A percentile compares a stretch with the other conserved stretches of the same genome.
These are phyloP conservation scores for Candida buenavistaensis DNA, from an alignment of 1,139 yeast species.

Conservation along the genomic window DNA sequence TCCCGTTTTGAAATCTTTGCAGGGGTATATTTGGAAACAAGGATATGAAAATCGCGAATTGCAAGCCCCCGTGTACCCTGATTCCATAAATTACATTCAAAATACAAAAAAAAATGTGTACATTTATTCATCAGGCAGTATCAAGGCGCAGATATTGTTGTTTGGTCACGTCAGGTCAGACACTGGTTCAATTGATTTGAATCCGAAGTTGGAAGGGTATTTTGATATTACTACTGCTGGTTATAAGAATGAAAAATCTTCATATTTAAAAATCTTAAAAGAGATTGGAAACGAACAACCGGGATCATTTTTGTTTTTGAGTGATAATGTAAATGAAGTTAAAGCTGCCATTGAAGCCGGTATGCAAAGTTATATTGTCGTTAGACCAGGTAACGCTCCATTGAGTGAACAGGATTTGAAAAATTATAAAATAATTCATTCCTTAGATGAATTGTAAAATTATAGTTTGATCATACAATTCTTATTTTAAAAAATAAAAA, in stretches of 20 bases:
- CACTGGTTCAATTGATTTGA: slow-evolving; percentile 47
- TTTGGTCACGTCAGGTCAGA: slow-evolving; percentile 58
- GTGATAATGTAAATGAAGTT: slow-evolving; percentile 71
- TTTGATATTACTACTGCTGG: slow-evolving; percentile 89
- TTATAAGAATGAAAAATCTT: slow-evolving; percentile 54
- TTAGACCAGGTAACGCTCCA: slow-evolving; percentile 75
- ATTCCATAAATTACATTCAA: slow-evolving; percentile 63
- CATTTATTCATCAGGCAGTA: slow-evolving; percentile 91
- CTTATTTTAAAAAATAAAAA: neutral
- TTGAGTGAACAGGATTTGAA: slow-evolving; percentile 33
- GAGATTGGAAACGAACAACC: slow-evolving; percentile 36
- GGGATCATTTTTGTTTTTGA: slow-evolving; percentile 57
- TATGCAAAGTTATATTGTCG: slow-evolving; percentile 56
- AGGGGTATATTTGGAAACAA: slow-evolving; percentile 78
- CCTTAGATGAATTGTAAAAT: slow-evolving; percentile 17
- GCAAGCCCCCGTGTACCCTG: slow-evolving; percentile 73
- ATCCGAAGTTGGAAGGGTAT: slow-evolving; percentile 57
- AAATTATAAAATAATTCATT: slow-evolving; percentile 20
- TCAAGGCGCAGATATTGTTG: slow-evolving; percentile 78
- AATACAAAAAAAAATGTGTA: slow-evolving; percentile 37
- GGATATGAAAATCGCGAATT: slow-evolving; percentile 79
- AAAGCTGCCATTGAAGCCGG: slow-evolving; percentile 74
- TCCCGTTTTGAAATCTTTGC: slow-evolving; percentile 71
- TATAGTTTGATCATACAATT: neutral
- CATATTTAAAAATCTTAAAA: slow-evolving; percentile 60